Conservation (phyloP, 345 rosid genomes). For the Citrus unshiu region DNA sequence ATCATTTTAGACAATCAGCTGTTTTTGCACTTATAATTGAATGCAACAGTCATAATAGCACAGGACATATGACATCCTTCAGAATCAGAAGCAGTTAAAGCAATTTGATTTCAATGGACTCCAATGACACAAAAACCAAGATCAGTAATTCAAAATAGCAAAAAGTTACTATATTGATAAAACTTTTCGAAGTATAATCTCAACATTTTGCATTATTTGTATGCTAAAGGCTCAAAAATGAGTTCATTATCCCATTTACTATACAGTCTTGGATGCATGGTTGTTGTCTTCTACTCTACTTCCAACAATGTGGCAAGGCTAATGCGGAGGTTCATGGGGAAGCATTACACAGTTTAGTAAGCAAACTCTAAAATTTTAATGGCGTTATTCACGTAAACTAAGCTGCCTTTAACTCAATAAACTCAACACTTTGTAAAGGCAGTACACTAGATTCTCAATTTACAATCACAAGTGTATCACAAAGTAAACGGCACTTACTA, state of each 20-base stretch:
- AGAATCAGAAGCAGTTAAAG: background rate
- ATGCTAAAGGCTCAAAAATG: background rate
- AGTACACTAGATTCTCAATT: background rate
- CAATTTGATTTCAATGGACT: background rate
- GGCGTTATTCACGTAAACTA: background rate
- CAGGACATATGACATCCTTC: background rate
- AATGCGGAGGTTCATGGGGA: background rate
- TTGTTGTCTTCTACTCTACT: background rate
- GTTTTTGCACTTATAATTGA: background rate
- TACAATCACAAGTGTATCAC: background rate
- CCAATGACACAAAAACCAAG: background rate
- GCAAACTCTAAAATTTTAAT: background rate
- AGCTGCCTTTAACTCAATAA: background rate
- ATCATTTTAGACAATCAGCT: background rate
- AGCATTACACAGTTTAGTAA: background rate
- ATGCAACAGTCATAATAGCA: background rate
- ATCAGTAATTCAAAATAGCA: background rate
- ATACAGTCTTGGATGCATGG: background rate
- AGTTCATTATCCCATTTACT: background rate
- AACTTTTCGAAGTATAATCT: background rate
- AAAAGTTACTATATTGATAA: background rate
- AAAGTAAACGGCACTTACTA: background rate
- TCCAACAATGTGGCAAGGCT: background rate
- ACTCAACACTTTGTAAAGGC: background rate
- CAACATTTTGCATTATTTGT: background rate